These are phyloP conservation scores for Pleurotus eryngii DNA, from an alignment of 768 basidiomycete genomes.

Conservation along the genomic window DNA sequence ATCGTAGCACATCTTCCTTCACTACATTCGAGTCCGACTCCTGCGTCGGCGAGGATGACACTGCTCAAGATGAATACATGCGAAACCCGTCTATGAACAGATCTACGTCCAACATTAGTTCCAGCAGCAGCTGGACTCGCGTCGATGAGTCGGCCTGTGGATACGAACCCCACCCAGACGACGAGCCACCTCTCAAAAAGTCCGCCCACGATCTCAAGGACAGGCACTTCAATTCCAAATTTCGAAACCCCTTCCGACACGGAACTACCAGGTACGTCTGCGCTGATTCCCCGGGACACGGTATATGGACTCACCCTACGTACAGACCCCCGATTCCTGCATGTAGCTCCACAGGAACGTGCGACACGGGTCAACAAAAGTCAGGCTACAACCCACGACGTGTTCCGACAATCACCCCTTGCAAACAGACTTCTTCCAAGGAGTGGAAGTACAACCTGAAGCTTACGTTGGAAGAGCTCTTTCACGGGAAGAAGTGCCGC, in stretches of 20 bases:
- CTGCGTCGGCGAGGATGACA: slow-evolving; percentile 1
- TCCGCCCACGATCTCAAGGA: not conserved
- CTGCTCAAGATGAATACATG: slow-evolving; percentile 5
- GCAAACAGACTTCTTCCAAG: slow-evolving; percentile 26
- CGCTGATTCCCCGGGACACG: not conserved
- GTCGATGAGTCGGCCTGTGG: not conserved
- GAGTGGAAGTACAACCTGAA: slow-evolving; percentile 45
- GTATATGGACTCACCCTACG: not conserved
- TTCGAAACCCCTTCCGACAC: slow-evolving; percentile 2
- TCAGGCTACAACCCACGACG: slow-evolving; percentile 8
- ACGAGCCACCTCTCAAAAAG: not conserved
- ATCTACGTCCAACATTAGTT: not conserved
- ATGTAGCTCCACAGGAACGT: slow-evolving; percentile 1
- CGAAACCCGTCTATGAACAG: slow-evolving; percentile 5
- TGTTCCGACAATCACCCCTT: slow-evolving; percentile 8
- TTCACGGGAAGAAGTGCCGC: slow-evolving; percentile 43
- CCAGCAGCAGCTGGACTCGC: slow-evolving; percentile 2
- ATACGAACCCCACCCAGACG: not conserved
- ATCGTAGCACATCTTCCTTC: slow-evolving; percentile 2
- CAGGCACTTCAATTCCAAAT: slow-evolving; percentile 3
- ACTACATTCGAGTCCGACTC: slow-evolving; percentile 6
- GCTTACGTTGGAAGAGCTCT: slow-evolving; percentile 57
- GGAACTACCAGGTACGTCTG: not conserved
- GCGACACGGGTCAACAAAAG: not conserved
- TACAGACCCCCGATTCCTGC: not conserved